Evolutionary conservation across 2,329 filamentous ascomycete species (phyloP).

Genomic region (Mycosphaerella sp.): DNA sequence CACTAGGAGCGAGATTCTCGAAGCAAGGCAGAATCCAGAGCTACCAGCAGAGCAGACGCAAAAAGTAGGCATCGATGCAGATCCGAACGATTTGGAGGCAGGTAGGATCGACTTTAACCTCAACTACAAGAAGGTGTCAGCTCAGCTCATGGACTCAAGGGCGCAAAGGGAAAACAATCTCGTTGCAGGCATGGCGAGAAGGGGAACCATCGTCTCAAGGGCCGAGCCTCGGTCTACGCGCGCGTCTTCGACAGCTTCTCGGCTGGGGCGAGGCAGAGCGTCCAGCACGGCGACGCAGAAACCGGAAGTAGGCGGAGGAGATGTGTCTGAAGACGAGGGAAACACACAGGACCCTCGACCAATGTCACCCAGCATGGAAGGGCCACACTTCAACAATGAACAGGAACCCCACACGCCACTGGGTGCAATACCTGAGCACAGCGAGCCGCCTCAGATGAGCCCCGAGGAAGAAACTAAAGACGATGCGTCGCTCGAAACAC

Average conservation of each 20-base stretch:
- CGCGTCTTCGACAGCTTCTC: constrained; percentile 24
- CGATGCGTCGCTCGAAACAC: constrained; percentile 25
- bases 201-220: constrained; percentile 18
- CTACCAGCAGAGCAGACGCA: constrained; percentile 24
- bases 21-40: constrained; percentile 27
- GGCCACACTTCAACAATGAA: background rate
- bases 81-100: constrained; percentile 42
- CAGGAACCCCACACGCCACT: constrained; percentile 3
- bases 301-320: constrained; percentile 30
- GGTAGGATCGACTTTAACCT: constrained; percentile 37
- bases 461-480: constrained; percentile 5
- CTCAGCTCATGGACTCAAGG: constrained; percentile 44
- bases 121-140: constrained; percentile 39
- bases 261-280: constrained; percentile 16
- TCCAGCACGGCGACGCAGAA: constrained; percentile 12
- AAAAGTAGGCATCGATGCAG: constrained; percentile 34
- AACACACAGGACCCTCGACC: constrained; percentile 5
- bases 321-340: constrained; percentile 18
- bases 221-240: constrained; percentile 18
- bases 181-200: constrained; percentile 19
- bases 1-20: constrained; percentile 32
- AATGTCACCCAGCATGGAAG: constrained; percentile 6
- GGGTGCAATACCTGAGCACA: constrained; percentile 15
- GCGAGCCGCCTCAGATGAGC: constrained; percentile 9
- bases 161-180: constrained; percentile 34